Conservation (phyloP, 164 flowering plant species). For the Cinnamomum chago region DNA sequence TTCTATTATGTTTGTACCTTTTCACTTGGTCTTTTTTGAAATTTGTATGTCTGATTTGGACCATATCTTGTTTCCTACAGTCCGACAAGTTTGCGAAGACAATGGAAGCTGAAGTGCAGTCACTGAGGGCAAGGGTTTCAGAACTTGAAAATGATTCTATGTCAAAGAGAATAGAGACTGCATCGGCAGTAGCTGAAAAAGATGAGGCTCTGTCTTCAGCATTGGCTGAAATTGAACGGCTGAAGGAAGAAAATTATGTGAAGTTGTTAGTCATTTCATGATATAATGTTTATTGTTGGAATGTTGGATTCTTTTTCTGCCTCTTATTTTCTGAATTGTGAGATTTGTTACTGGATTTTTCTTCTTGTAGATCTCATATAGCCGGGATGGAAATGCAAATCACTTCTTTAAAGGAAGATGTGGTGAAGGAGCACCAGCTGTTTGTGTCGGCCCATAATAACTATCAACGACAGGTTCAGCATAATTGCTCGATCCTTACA, state of each 20-base stretch:
- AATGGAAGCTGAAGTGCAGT: conserved; percentile 59
- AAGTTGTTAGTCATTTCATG: conserved; percentile 38
- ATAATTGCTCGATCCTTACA: not conserved
- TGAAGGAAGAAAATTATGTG: conserved; percentile 51
- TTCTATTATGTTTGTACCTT: not conserved
- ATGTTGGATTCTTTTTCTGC: not conserved
- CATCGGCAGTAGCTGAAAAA: conserved; percentile 51
- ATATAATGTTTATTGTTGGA: not conserved
- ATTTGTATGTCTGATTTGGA: not conserved
- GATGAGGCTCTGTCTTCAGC: conserved; percentile 67
- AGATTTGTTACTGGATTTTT: not conserved
- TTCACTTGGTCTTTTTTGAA: not conserved
- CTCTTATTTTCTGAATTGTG: not conserved
- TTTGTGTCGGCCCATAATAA: conserved; percentile 78
- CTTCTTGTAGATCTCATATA: conserved; percentile 49
- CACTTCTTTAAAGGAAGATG: conserved; percentile 58
- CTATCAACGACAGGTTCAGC: conserved; percentile 90
- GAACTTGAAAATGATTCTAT: conserved; percentile 57
- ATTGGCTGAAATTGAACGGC: conserved; percentile 40
- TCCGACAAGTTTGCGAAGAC: conserved; percentile 61
- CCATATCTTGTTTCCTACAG: conserved; percentile 24
- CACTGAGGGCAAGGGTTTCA: conserved; percentile 48
- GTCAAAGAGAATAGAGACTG: conserved; percentile 49
- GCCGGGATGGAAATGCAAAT: conserved; percentile 51
- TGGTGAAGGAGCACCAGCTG: conserved; percentile 70